A percentile compares a stretch with the other conserved stretches of the same genome.
Evolutionary conservation across 352 stramenopile species (phyloP).

Genomic region (Pythium vanterpoolii): DNA sequence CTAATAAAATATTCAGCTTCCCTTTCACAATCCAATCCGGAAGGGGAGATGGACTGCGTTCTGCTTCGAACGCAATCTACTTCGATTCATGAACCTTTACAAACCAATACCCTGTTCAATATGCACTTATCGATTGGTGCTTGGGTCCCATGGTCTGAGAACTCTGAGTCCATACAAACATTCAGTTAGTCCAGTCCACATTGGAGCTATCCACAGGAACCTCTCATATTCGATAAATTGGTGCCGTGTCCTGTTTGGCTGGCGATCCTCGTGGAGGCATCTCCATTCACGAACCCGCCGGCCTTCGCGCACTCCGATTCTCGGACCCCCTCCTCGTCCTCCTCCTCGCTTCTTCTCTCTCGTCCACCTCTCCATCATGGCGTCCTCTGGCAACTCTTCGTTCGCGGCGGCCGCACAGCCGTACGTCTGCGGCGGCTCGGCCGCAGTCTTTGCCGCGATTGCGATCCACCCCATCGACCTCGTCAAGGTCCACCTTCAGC

Average conservation of each 20-base stretch:
- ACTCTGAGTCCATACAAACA: conserved; percentile 18
- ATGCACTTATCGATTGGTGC: conserved; percentile 3
- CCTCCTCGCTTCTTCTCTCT: conserved; percentile 1
- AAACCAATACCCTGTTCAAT: not conserved
- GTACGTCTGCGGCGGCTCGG: conserved; percentile 75
- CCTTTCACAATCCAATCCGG: not conserved
- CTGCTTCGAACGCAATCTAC: not conserved
- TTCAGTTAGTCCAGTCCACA: conserved; percentile 3
- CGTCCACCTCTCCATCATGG: conserved; percentile 7
- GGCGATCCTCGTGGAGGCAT: conserved; percentile 1
- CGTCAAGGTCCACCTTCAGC: conserved; percentile 89
- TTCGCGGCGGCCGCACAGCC: conserved; percentile 61
- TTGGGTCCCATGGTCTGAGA: conserved; percentile 15
- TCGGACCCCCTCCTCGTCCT: not conserved
- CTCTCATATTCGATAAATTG: conserved; percentile 15
- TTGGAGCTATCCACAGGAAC: not conserved
- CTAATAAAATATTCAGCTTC: not conserved
- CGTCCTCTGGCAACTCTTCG: conserved; percentile 35
- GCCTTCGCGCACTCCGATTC: conserved; percentile 3
- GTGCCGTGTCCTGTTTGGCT: not conserved
- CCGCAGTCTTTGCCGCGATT: conserved; percentile 69
- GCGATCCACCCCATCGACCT: conserved; percentile 90
- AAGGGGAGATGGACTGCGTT: not conserved
- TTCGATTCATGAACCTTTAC: conserved; percentile 7
- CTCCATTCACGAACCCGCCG: conserved; percentile 14